Conservation (phyloP, 2,329 filamentous ascomycete species). For the Trichoderma asperellum region DNA sequence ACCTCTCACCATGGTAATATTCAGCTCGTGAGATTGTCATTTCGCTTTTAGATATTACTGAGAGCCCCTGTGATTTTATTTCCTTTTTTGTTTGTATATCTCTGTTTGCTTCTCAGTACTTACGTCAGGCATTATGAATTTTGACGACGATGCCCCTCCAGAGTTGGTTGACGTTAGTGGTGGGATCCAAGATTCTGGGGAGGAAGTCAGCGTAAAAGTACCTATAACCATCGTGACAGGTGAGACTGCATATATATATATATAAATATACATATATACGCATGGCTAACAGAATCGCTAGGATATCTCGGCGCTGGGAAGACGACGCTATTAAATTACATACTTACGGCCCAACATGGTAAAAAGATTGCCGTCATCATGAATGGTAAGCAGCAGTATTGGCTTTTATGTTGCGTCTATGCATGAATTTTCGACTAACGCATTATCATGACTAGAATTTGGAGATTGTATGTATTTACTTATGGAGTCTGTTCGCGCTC, state of each 20-base stretch:
- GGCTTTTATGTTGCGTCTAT: neutral
- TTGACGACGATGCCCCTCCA: slow-evolving; percentile 69
- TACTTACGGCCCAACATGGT: slow-evolving; percentile 90
- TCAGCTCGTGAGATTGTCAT: neutral
- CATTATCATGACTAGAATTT: slow-evolving; percentile 61
- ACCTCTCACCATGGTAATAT: neutral
- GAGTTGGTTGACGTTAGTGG: slow-evolving; percentile 59
- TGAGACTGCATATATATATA: slow-evolving; percentile 38
- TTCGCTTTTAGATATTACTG: neutral
- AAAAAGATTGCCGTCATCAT: slow-evolving; percentile 98
- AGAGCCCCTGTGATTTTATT: neutral
- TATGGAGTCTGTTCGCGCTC: neutral
- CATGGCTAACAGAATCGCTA: slow-evolving; percentile 40
- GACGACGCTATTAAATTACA: slow-evolving; percentile 94
- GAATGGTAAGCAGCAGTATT: slow-evolving; percentile 62
- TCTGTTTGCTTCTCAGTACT: neutral
- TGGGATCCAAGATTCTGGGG: slow-evolving; percentile 44
- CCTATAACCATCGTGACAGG: slow-evolving; percentile 86
- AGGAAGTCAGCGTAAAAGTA: slow-evolving; percentile 66
- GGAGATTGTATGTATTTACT: slow-evolving; percentile 69
- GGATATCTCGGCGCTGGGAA: slow-evolving; percentile 96
- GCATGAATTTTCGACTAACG: neutral
- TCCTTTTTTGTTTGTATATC: neutral
- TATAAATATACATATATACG: neutral
- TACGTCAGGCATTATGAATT: slow-evolving; percentile 53